Percentiles rank a stretch among this genome's conserved stretches.
Conservation (phyloP, 306 rosid species). For the Pachyrhizus erosus region DNA sequence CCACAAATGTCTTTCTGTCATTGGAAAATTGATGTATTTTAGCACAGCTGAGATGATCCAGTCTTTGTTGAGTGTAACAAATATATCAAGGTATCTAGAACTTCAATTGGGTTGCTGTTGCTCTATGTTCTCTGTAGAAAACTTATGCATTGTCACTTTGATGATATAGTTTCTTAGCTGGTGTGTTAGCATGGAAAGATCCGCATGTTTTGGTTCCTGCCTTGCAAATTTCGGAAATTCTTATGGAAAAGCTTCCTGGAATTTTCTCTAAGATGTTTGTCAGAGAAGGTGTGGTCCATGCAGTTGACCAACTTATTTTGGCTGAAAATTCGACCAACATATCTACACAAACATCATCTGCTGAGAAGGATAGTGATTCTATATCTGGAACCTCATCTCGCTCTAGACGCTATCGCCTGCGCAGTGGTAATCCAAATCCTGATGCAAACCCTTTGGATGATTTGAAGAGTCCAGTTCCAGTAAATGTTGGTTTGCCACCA, state of each 20-base stretch:
- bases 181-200: conserved; percentile 96
- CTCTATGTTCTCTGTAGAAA: conserved; percentile 26
- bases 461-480: conserved; percentile 59
- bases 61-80: conserved; percentile 71
- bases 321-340: conserved; percentile 58
- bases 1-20: conserved; percentile 86
- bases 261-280: conserved; percentile 83
- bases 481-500: conserved; percentile 70
- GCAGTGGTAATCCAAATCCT: conserved; percentile 63
- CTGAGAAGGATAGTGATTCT: conserved; percentile 73
- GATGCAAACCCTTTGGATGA: conserved; percentile 73
- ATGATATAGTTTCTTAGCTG: conserved; percentile 82
- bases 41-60: conserved; percentile 91
- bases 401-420: conserved; percentile 77
- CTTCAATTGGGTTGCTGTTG: conserved; percentile 16
- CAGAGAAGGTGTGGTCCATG: conserved; percentile 95
- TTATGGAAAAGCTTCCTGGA: conserved; percentile 90
- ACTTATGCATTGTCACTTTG: conserved; percentile 40
- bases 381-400: conserved; percentile 68
- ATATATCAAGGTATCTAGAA: conserved; percentile 77
- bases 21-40: conserved; percentile 90
- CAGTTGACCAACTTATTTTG: conserved; percentile 86
- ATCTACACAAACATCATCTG: conserved; percentile 61
- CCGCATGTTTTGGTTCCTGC: conserved; percentile 85
- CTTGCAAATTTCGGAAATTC: conserved; percentile 90